These are phyloP conservation scores for Abrus precatorius DNA, from an alignment of 306 rosid species.

Conservation along the genomic window DNA sequence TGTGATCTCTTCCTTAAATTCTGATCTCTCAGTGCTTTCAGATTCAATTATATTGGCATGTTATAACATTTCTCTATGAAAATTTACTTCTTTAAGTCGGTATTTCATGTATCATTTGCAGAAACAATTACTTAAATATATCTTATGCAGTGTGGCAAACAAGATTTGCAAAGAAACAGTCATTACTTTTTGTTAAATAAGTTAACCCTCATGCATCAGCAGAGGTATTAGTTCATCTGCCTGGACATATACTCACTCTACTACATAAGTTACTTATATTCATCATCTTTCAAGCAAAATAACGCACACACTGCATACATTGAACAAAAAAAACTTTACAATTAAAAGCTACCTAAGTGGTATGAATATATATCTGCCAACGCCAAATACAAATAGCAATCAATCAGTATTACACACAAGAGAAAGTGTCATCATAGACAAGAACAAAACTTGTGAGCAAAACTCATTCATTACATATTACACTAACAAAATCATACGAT, in stretches of 20 bases:
- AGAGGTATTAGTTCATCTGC: conserved; percentile 26
- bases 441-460: conserved; percentile 15
- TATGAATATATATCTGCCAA: not conserved
- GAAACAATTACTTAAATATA: conserved; percentile 33
- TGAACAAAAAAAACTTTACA: conserved; percentile 39
- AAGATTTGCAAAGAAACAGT: conserved; percentile 3
- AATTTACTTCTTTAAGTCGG: not conserved
- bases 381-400: conserved; percentile 31
- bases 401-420: conserved; percentile 29
- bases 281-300: conserved; percentile 40
- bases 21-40: conserved; percentile 29
- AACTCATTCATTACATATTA: conserved; percentile 6
- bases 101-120: conserved; percentile 43
- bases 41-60: conserved; percentile 38
- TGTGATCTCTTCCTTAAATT: conserved; percentile 16
- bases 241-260: conserved; percentile 5
- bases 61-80: conserved; percentile 21
- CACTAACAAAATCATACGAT: conserved; percentile 36
- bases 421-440: conserved; percentile 27
- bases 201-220: conserved; percentile 34
- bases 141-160: conserved; percentile 21
- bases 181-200: conserved; percentile 9
- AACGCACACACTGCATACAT: conserved; percentile 29
- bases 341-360: conserved; percentile 35
- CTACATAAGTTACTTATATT: conserved; percentile 1